These are phyloP conservation scores for Rhizophora apiculata DNA, from an alignment of 345 rosid genomes.

Conservation along the genomic window DNA sequence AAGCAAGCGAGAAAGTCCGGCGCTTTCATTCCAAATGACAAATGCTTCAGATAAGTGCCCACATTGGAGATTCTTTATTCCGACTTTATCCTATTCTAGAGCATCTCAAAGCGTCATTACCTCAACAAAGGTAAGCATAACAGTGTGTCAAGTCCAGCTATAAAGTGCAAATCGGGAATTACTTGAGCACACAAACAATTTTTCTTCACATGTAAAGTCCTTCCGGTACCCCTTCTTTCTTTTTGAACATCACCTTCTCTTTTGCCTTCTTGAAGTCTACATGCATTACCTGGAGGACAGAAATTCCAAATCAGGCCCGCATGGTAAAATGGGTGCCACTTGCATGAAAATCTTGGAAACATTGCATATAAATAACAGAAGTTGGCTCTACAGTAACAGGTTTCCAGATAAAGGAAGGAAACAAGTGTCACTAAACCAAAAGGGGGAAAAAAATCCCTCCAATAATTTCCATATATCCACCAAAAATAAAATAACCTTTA, in stretches of 20 bases:
- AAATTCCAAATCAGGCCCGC: background rate
- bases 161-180: no score
- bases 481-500: background rate
- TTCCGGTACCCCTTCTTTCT: slow-evolving; percentile 99
- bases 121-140: no score
- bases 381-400: no score
- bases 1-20: no score
- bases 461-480: background rate
- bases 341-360: background rate
- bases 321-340: background rate
- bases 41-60: no score
- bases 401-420: no score
- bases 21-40: no score
- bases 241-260: slow-evolving; percentile 99
- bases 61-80: no score
- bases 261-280: slow-evolving; percentile 92
- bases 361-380: background rate
- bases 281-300: slow-evolving; percentile 67
- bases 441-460: background rate
- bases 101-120: no score
- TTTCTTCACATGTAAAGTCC: slow-evolving; percentile 80
- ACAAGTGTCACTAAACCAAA: background rate
- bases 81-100: no score
- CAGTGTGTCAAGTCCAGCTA: no score
- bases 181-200: no score